Percentiles rank a stretch among this genome's conserved stretches.
Conservation (phyloP, 2,329 filamentous ascomycete genomes). For the Phialophora chinensis region DNA sequence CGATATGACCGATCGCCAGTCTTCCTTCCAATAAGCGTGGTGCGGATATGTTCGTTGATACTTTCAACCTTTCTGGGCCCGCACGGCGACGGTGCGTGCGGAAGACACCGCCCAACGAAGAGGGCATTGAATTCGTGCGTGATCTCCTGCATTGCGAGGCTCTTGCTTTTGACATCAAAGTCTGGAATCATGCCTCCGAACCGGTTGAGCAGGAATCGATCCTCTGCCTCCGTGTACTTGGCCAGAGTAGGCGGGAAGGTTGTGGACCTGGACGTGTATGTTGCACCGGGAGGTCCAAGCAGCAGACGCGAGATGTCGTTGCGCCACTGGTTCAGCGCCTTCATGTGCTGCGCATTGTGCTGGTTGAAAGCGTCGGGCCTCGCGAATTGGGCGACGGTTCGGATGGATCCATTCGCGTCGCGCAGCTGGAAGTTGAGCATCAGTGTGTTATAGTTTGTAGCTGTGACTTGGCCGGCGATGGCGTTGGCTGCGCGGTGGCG, state of each 20-base stretch:
- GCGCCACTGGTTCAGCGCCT: conserved; percentile 6
- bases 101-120: neutral
- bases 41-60: neutral
- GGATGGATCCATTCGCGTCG: neutral
- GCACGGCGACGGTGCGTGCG: neutral
- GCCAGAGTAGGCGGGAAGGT: neutral
- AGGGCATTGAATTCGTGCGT: neutral
- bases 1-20: neutral
- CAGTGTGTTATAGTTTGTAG: neutral
- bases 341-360: neutral
- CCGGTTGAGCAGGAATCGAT: conserved; percentile 1
- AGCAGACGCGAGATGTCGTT: conserved; percentile 1
- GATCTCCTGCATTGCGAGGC: neutral
- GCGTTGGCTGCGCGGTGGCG: neutral
- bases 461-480: neutral
- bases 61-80: neutral
- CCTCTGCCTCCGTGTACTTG: neutral
- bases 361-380: neutral
- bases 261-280: neutral
- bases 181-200: neutral
- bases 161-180: neutral
- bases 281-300: neutral
- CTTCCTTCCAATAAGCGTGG: neutral
- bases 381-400: neutral
- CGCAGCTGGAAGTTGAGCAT: neutral